Conservation (phyloP, 495 filamentous ascomycete species). For the Elasticomyces elasticus region DNA sequence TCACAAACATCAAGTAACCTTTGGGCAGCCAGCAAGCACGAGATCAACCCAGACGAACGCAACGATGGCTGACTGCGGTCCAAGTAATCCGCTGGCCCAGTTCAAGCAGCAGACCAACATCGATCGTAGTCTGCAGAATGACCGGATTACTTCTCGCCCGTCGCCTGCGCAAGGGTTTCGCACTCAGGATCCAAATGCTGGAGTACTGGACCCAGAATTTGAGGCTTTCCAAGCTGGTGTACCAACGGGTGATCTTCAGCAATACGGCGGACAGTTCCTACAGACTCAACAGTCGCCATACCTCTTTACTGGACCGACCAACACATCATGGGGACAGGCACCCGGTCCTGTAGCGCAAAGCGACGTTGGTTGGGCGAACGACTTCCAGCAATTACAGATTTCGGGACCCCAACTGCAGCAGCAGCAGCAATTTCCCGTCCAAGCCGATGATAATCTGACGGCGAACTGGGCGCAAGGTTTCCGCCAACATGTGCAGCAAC, state of each 20-base stretch:
- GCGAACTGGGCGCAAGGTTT: constrained; percentile 20
- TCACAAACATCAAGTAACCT: too few species aligned
- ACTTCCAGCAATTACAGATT: constrained; percentile 33
- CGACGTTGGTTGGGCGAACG: constrained; percentile 36
- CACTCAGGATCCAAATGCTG: constrained; percentile 40
- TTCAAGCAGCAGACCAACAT: constrained; percentile 70
- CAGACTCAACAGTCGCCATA: constrained; percentile 5
- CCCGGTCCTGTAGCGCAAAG: too few species aligned
- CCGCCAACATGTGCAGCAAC: constrained; percentile 10
- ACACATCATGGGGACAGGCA: too few species aligned
- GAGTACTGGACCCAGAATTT: constrained; percentile 56
- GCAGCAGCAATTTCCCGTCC: constrained; percentile 3
- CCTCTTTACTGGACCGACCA: constrained; percentile 18
- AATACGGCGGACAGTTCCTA: constrained; percentile 19
- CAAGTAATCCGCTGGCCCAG: constrained; percentile 77
- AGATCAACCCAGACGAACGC: constrained; percentile 66
- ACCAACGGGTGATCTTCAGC: constrained; percentile 22
- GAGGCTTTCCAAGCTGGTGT: constrained; percentile 58
- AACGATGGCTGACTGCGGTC: constrained; percentile 78
- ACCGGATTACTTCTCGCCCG: constrained; percentile 51
- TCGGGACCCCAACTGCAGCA: constrained; percentile 9
- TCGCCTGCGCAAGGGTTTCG: constrained; percentile 42
- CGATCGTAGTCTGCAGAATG: constrained; percentile 78
- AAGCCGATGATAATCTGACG: too few species aligned
- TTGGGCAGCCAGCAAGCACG: background rate